Evolutionary conservation across 306 rosid species (phyloP).

Genomic region (Dalbergia cultrata): DNA sequence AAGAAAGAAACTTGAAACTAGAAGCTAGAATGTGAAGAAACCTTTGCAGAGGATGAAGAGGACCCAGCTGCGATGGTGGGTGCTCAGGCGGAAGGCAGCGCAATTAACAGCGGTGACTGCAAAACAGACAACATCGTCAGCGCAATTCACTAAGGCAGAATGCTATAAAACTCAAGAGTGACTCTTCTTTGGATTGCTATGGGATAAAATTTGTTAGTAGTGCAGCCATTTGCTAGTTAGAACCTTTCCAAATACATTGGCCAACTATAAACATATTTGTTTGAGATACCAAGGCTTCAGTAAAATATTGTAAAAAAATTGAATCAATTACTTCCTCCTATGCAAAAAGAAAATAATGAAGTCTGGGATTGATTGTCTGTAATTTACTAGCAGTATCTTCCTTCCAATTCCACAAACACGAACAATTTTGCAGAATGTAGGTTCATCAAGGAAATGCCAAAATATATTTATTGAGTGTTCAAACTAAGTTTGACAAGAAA

Average conservation of each 20-base stretch:
- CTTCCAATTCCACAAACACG: constrained; percentile 19
- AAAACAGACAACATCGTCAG: too few relatives aligned
- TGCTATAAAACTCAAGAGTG: not conserved
- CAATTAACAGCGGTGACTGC: too few relatives aligned
- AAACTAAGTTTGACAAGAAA: constrained; percentile 16
- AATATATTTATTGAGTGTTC: not conserved
- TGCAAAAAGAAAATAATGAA: constrained; percentile 13
- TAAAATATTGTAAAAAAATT: not conserved
- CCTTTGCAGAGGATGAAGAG: too few relatives aligned
- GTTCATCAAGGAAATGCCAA: constrained; percentile 35
- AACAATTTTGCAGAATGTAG: constrained; percentile 23
- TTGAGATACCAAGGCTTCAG: constrained; percentile 19
- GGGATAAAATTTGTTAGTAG: not conserved
- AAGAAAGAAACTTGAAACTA: too few relatives aligned
- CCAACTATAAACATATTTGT: not conserved
- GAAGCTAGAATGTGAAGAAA: too few relatives aligned
- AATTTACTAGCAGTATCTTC: constrained; percentile 2
- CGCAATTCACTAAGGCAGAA: not conserved
- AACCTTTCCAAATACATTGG: not conserved
- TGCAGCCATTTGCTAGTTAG: constrained; percentile 7
- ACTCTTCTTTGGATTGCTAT: not conserved
- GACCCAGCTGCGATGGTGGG: too few relatives aligned
- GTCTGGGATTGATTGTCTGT: not conserved
- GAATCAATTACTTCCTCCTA: constrained; percentile 1
- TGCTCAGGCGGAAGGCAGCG: too few relatives aligned